These are phyloP conservation scores for Apiospora saccharicola DNA, from an alignment of 2,329 filamentous ascomycete species.

Conservation along the genomic window DNA sequence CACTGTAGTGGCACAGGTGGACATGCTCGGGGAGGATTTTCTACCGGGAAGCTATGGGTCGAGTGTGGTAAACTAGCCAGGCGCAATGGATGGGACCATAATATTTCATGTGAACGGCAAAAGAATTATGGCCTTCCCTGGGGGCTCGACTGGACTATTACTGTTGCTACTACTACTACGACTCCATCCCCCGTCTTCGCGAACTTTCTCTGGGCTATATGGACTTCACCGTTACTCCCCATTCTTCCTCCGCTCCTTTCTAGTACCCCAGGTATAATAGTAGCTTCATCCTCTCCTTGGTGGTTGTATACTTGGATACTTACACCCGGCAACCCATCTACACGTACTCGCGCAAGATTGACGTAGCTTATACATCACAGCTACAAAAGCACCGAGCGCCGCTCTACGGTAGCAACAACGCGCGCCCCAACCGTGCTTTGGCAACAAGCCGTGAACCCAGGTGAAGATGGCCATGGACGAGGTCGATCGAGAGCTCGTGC, in stretches of 20 bases:
- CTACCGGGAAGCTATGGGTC: conserved; percentile 8
- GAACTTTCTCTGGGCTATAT: not conserved
- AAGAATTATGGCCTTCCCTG: not conserved
- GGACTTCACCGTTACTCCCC: not conserved
- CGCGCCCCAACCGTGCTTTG: not conserved
- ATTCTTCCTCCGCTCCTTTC: not conserved
- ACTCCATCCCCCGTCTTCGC: not conserved
- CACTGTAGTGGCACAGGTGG: conserved; percentile 16
- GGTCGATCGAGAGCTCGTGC: conserved; percentile 61
- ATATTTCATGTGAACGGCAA: conserved; percentile 6
- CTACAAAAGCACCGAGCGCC: not conserved
- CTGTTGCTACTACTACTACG: not conserved
- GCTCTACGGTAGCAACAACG: not conserved
- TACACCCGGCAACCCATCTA: not conserved
- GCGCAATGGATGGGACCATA: not conserved
- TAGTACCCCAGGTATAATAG: not conserved
- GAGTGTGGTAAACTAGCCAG: not conserved
- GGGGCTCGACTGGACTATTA: not conserved
- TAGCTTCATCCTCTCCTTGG: not conserved
- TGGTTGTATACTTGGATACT: not conserved
- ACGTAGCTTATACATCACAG: conserved; percentile 10
- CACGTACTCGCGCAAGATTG: not conserved
- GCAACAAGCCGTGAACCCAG: not conserved
- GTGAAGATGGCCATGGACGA: conserved; percentile 49
- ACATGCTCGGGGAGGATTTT: not conserved